phyloP scores from a whole-genome alignment of 768 basidiomycete species.

The Hebeloma cylindrosporum region DNA sequence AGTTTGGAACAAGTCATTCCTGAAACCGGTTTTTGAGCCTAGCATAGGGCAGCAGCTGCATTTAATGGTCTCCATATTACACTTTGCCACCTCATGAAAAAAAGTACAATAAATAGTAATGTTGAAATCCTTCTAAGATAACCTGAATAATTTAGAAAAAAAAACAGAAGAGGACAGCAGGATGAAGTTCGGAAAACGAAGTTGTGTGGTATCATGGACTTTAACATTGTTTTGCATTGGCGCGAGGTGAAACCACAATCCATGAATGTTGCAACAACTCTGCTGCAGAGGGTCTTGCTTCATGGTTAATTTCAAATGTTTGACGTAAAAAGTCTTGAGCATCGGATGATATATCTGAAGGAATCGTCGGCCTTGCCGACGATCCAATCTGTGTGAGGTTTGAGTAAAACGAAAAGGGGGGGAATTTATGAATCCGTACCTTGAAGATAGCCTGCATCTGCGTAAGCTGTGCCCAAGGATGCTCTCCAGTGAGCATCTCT shows the following conservation, averaged over 20 bases:
- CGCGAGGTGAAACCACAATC: conserved; percentile 35
- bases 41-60: not conserved
- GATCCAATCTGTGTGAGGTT: conserved; percentile 74
- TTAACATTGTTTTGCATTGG: not conserved
- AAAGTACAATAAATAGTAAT: no score
- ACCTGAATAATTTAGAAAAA: no score
- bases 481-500: conserved; percentile 95
- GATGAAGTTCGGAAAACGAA: not conserved
- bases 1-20: no score
- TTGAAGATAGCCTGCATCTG: conserved; percentile 99
- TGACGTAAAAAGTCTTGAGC: conserved; percentile 83
- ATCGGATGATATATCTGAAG: conserved; percentile 87
- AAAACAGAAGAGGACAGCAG: not conserved
- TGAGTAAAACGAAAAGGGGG: conserved; percentile 7
- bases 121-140: no score
- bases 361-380: conserved; percentile 82
- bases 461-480: conserved; percentile 92
- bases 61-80: not conserved
- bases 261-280: conserved; percentile 77
- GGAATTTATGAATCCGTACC: conserved; percentile 39
- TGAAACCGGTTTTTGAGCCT: no score
- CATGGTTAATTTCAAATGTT: conserved; percentile 86
- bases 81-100: no score
- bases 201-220: not conserved
- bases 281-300: conserved; percentile 74